Percentiles rank a stretch among this genome's conserved stretches.
Evolutionary conservation across 495 filamentous ascomycete species (phyloP).

Genomic region (Beverwykella pulmonaria): DNA sequence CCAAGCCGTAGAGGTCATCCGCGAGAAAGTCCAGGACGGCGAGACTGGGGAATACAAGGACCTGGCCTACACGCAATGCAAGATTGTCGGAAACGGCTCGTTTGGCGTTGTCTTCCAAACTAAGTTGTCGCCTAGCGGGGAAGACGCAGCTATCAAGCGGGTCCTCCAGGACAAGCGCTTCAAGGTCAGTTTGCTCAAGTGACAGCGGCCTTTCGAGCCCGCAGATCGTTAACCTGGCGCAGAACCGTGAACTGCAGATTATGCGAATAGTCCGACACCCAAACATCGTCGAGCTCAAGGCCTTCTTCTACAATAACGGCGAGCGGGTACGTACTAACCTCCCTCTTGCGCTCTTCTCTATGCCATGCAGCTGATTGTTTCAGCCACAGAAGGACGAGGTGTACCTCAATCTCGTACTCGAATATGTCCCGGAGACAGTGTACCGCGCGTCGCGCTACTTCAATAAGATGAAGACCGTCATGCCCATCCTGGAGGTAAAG

Average conservation of each 20-base stretch:
- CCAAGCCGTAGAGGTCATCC: slow-evolving; percentile 77
- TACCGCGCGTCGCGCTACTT: slow-evolving; percentile 98
- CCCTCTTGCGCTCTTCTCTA: slow-evolving; percentile 29
- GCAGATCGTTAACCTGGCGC: slow-evolving; percentile 44
- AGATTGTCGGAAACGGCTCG: slow-evolving; percentile 99
- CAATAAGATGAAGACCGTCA: slow-evolving; percentile 99
- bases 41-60: slow-evolving; percentile 93
- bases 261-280: slow-evolving; percentile 99
- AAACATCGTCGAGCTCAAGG: slow-evolving; percentile 98
- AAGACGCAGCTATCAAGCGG: slow-evolving; percentile 98
- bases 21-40: slow-evolving; percentile 98
- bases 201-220: background rate
- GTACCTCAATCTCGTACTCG: slow-evolving; percentile 95
- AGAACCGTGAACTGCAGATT: slow-evolving; percentile 99
- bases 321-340: slow-evolving; percentile 68
- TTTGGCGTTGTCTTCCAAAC: slow-evolving; percentile 99
- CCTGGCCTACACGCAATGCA: slow-evolving; percentile 98
- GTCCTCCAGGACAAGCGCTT: slow-evolving; percentile 98
- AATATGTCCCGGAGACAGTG: slow-evolving; percentile 98
- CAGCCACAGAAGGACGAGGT: slow-evolving; percentile 77
- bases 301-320: slow-evolving; percentile 99
- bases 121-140: slow-evolving; percentile 92
- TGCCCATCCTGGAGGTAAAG: slow-evolving; percentile 98
- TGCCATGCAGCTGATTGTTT: slow-evolving; percentile 22
- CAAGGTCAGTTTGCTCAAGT: slow-evolving; percentile 65